Percentiles rank a stretch among this genome's conserved stretches.
Conservation (phyloP, 2,329 filamentous ascomycete species). For the Incumbomyces lentus region DNA sequence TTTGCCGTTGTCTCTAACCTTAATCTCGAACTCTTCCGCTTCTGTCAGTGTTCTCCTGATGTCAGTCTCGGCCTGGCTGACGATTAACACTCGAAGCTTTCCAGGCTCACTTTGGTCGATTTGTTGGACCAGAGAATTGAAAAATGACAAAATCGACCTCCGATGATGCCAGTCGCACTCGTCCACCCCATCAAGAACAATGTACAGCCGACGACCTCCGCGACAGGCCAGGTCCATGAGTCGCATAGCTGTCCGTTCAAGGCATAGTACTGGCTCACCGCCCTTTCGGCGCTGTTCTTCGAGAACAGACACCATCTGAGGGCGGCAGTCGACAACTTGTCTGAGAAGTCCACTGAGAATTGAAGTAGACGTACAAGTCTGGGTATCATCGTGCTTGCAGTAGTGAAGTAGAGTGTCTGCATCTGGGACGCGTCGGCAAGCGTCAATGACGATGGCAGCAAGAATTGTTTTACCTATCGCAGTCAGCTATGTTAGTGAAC, state of each 20-base stretch:
- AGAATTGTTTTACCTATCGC: conserved; percentile 34
- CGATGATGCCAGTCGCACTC: conserved; percentile 28
- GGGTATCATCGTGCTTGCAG: conserved; percentile 27
- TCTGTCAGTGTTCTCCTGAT: conserved; percentile 21
- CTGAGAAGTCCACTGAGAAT: conserved; percentile 26
- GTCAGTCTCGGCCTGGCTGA: conserved; percentile 25
- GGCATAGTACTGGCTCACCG: conserved; percentile 22
- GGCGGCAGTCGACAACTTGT: conserved; percentile 24
- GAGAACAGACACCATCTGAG: conserved; percentile 25
- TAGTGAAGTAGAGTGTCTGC: conserved; percentile 32
- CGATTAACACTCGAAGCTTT: conserved; percentile 24
- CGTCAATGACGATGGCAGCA: conserved; percentile 30
- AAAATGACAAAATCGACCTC: conserved; percentile 23
- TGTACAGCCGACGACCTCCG: conserved; percentile 22
- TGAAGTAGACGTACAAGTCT: conserved; percentile 22
- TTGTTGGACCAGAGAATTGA: conserved; percentile 19
- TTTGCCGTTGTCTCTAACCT: conserved; percentile 15
- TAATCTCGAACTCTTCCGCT: conserved; percentile 21
- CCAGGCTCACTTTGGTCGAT: conserved; percentile 20
- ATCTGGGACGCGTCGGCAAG: conserved; percentile 14
- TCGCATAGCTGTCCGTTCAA: conserved; percentile 18
- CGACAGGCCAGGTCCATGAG: conserved; percentile 27
- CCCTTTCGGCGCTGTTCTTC: conserved; percentile 22
- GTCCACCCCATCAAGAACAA: conserved; percentile 37
- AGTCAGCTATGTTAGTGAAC: not conserved